Evolutionary conservation across 176 grass and related monocot genomes (phyloP).

Genomic region (Musa schizocarpa): DNA sequence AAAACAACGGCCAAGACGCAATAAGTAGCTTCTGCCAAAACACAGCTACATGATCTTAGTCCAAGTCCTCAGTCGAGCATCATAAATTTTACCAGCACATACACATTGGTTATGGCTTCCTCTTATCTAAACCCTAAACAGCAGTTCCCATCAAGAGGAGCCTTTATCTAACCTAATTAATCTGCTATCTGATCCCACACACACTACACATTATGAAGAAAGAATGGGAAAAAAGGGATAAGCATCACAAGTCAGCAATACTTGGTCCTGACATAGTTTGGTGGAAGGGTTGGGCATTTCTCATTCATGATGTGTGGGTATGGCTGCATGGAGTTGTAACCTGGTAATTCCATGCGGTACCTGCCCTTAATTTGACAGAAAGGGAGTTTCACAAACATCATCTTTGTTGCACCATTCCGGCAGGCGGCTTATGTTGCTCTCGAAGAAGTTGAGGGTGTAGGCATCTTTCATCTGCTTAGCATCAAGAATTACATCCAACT

Average conservation of each 20-base stretch:
- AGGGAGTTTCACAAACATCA: constrained; percentile 53
- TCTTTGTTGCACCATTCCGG: constrained; percentile 95
- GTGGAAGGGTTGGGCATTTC: constrained; percentile 31
- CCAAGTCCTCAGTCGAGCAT: too few species aligned
- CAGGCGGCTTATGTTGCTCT: constrained; percentile 49
- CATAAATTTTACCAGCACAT: too few species aligned
- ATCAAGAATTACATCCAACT: neutral
- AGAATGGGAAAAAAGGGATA: neutral
- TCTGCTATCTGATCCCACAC: neutral
- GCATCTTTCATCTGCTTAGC: constrained; percentile 82
- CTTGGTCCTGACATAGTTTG: constrained; percentile 39
- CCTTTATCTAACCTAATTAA: neutral
- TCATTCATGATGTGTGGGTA: constrained; percentile 93
- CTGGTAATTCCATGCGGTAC: constrained; percentile 91
- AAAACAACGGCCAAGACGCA: too few species aligned
- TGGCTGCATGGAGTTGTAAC: constrained; percentile 68
- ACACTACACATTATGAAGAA: neutral
- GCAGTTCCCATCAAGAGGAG: too few species aligned
- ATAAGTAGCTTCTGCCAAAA: too few species aligned
- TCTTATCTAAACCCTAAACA: too few species aligned
- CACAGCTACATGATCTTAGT: too few species aligned
- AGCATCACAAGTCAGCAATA: constrained; percentile 31
- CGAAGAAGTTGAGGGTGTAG: constrained; percentile 83
- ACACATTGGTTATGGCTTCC: too few species aligned
- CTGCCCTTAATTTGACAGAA: constrained; percentile 88